Base-by-base conservation (phyloP, 2,329 filamentous ascomycete genomes). In the Neofusicoccum parvum region DNA sequence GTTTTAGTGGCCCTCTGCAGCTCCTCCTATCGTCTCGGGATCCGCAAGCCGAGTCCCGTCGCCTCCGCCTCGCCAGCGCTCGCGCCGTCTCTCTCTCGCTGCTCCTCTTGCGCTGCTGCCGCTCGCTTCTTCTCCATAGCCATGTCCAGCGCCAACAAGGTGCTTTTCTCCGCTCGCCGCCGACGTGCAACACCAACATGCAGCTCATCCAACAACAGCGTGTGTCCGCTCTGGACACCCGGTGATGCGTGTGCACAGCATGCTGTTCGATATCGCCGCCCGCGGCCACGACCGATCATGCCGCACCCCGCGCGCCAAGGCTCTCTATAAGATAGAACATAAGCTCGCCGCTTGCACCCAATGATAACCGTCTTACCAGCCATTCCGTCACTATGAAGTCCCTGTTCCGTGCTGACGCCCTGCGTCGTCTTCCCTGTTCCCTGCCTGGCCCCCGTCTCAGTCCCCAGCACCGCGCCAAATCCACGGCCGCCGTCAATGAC, bases 31-130 rank as follows among this genome's bases (percentile, higher is more conserved):
- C 34, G 41, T 17, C 17, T 14, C 20, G 17, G 53, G 53, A 56
- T 56, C 53, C 53, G 53, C 53, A 56, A 43, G 27, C 53, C 53
- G 53, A 27, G n/a, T 43, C 34, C 53, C 53, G 36, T 7, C n/a
- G 11, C 23, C 46, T 14, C 3, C 2, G 20, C 46, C 27, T 32
- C 27, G 27, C 27, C 27, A 32, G 27, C 27, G 27, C 27, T 32
- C 27, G 5, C 27, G 5, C 27, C 27, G 27, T 32, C 27, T 5
- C 27, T 32, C 27, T 32, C 27, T 32, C 23, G 3, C 27, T 32
- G 27, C 27, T 32, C 5, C 27, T 7, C 27, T 2, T 3, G 23
- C 20, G 20, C 20, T 23, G 23, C 23, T 23, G 23, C 23, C 23
- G 23, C 23, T 23, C 23, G 23, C 23, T 23, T 32, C 27, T 7